phyloP scores from a whole-genome alignment of 1,139 yeast species.

The Yamadazyma epiphylla region DNA sequence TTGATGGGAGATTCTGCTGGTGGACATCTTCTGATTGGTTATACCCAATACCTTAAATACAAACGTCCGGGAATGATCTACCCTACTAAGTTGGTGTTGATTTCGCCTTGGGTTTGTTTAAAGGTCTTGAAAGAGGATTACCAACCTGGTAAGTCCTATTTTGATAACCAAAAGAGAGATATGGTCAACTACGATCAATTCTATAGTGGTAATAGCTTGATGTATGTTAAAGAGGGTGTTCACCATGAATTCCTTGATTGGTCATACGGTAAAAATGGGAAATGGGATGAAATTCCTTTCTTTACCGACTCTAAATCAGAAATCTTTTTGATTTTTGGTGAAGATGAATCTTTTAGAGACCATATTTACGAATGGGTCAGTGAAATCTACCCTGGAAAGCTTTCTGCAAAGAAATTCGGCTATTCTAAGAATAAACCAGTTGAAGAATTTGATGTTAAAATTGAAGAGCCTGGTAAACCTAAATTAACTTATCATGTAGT shows the following conservation, averaged over 20 bases:
- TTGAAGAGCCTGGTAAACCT: conserved; percentile 10
- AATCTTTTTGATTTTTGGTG: conserved; percentile 35
- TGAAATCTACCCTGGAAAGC: conserved; percentile 28
- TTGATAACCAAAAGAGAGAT: conserved; percentile 31
- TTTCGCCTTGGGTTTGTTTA: conserved; percentile 38
- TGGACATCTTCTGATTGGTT: conserved; percentile 31
- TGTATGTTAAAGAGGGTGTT: conserved; percentile 6
- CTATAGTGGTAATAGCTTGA: conserved; percentile 2
- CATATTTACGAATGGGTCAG: conserved; percentile 36
- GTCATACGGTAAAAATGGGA: conserved; percentile 15
- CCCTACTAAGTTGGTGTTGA: conserved; percentile 30
- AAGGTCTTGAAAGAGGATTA: conserved; percentile 7
- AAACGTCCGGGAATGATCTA: conserved; percentile 13
- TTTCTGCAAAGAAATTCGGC: conserved; percentile 18
- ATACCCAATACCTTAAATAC: conserved; percentile 23
- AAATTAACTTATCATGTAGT: conserved; percentile 25
- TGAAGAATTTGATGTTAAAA: conserved; percentile 13
- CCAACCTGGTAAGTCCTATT: conserved; percentile 29
- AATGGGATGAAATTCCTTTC: conserved; percentile 35
- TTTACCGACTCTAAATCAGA: conserved; percentile 19
- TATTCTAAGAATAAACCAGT: conserved; percentile 21
- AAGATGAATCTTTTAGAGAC: conserved; percentile 43
- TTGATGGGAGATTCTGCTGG: conserved; percentile 44
- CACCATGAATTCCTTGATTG: conserved; percentile 12
- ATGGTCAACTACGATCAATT: conserved; percentile 19